Evolutionary conservation across 768 basidiomycete species (phyloP), one percentile per base, ranked within the genome.

Genomic region (Melanogaster broomeanus): DNA sequence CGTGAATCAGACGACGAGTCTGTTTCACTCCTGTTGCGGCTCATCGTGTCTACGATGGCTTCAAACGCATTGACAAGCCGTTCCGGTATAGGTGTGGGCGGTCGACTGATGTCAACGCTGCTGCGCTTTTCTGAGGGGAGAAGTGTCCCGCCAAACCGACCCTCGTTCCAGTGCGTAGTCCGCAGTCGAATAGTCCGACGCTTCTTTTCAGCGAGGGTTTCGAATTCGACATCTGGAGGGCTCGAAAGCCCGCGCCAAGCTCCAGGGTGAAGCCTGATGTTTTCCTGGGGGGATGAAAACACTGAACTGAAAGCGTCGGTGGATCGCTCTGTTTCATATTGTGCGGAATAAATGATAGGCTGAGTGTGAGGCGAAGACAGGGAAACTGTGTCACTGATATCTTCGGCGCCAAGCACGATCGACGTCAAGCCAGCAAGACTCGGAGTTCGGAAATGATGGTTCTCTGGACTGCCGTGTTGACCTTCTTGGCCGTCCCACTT

Each of bases 91-190:
- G 73, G 70, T 16, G 62, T 69, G 27, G 65, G 62, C 6, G 68
- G 67, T 19, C 57, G 52, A 61, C 48, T 48, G n/a, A 51, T 52
- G 37, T 62, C 61, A 43, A 45, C 30, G 46, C 57, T 54, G 34
- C n/a, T 48, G 30, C 37, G 44, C 10, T 48, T 52, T 16, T 60
- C 62, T 16, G 45, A 22, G 4, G 59, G 59, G 19, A 71, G 56
- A 7, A 72, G 61, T 1, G 68, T 69, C 50, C 72, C 71, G 33
- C 67, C 66, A 51, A 84, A 81, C 42, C 84, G 75, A 21, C 79
- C 78, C 58, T 82, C 79, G 33, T 75, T 76, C 84, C 82, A 87
- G 24, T 77, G 78, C 42, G 69, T 69, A 38, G 85, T 86, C 34
- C 85, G 78, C 61, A 78, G 74, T 19, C 79, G 79, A 21, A 86